phyloP scores from a whole-genome alignment of 192 early-diverging fungal genomes.

The Coemansia sp. region DNA sequence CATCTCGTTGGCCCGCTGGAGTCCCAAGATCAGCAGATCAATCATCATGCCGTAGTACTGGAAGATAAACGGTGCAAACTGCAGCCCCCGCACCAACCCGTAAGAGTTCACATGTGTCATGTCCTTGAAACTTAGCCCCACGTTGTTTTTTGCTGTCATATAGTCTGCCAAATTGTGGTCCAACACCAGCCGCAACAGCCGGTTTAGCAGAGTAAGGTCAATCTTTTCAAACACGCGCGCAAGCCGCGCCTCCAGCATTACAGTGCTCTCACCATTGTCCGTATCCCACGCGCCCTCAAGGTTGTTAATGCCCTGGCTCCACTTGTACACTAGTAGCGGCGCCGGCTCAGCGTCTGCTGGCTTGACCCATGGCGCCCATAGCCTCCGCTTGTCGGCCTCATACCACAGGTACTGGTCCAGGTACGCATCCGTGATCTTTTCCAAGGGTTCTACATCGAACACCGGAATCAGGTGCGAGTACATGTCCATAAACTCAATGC shows the following conservation, averaged over 20 bases:
- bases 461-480: constrained; percentile 97
- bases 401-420: constrained; percentile 99
- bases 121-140: constrained; percentile 96
- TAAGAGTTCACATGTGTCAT: constrained; percentile 99
- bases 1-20: constrained; percentile 94
- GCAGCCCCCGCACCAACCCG: constrained; percentile 95
- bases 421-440: constrained; percentile 99
- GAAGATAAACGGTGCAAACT: constrained; percentile 97
- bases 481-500: constrained; percentile 99
- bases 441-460: constrained; percentile 97
- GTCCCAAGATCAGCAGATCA: constrained; percentile 90
- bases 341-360: constrained; percentile 95
- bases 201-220: constrained; percentile 92
- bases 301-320: constrained; percentile 98
- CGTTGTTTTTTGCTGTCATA: constrained; percentile 99
- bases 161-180: constrained; percentile 99
- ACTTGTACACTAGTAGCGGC: constrained; percentile 96
- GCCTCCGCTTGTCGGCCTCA: constrained; percentile 93
- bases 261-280: constrained; percentile 84
- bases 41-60: constrained; percentile 98
- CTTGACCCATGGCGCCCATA: constrained; percentile 99
- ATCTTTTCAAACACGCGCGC: constrained; percentile 95
- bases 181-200: constrained; percentile 89
- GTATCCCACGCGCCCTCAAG: constrained; percentile 95
- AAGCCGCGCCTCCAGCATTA: constrained; percentile 94